Conservation (phyloP, 805 yeast species). For the Lachancea sp. region DNA sequence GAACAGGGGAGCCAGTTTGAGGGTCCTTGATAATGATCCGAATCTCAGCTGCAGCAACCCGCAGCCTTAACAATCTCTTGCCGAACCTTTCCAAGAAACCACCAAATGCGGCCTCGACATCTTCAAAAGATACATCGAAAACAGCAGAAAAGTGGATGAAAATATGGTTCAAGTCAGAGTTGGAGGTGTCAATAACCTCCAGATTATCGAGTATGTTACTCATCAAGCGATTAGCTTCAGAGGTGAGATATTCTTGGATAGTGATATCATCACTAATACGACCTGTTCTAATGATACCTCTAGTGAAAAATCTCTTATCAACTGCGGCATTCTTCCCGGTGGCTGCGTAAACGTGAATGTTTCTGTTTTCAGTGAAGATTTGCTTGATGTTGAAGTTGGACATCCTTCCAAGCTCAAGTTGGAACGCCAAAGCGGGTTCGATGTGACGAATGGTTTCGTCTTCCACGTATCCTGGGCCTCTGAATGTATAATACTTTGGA, state of each 20-base stretch:
- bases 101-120: conserved; percentile 96
- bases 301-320: conserved; percentile 92
- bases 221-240: conserved; percentile 95
- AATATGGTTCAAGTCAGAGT: conserved; percentile 94
- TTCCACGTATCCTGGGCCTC: conserved; percentile 78
- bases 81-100: conserved; percentile 97
- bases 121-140: conserved; percentile 88
- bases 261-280: conserved; percentile 88
- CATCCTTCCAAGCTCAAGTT: conserved; percentile 87
- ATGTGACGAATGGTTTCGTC: conserved; percentile 94
- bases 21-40: conserved; percentile 93
- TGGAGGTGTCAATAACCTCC: conserved; percentile 88
- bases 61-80: conserved; percentile 89
- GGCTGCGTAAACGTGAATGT: conserved; percentile 96
- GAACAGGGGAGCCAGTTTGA: conserved; percentile 81
- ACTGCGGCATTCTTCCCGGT: conserved; percentile 87
- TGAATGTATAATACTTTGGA: conserved; percentile 94
- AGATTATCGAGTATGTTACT: conserved; percentile 90
- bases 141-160: conserved; percentile 96
- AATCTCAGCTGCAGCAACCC: conserved; percentile 96
- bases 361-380: conserved; percentile 91
- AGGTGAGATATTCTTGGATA: conserved; percentile 87
- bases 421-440: conserved; percentile 97
- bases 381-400: conserved; percentile 94
- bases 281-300: conserved; percentile 97